Base-by-base conservation (phyloP, 768 basidiomycete genomes). In the Boletus insuetus region DNA sequence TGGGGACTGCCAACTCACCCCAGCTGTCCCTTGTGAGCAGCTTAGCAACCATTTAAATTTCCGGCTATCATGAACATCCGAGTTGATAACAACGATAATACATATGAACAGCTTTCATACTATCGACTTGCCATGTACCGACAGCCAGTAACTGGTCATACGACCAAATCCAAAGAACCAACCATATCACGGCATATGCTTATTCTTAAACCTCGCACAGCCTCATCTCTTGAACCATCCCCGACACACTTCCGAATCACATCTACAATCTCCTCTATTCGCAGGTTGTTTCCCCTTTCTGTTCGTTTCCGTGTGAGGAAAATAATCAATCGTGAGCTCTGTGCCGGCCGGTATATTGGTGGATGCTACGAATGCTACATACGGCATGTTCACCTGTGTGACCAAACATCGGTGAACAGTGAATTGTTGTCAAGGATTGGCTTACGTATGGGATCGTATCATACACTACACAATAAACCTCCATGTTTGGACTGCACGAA, bases 291-390 rank as follows among this genome's bases (percentile, higher is more conserved):
- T 67, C 12, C 67, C 62, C 34, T 60, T 66, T 29, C 48, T 62
- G 40, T 64, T 58, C 34, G 69, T 70, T 7, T 61, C 59, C 11
- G 67, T 67, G 31, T 68, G 58, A 1, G 87, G 86, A 55, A 83
- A 74, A 58, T 89, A 89, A 65, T 89, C 84, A 20, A 88, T 76
- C 0, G 82, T 82, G 5, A 89, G 76, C 56, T 89, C 87, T 1
- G 75, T 79, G 24, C 72, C 65, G 0, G 80, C 75, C 0, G 72
- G 69, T 49, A 89, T 82, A 56, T 79, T 63, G 38, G 67, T 53
- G 1, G 66, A 70, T 0, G 85, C 80, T 0, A 79, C 82, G 50
- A 86, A 86, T 2, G 79, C 82, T 35, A 87, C 74, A 58, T 84
- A 87, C 0, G 84, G 85, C 64, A 78, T 79, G 17, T 84, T 81